phyloP scores from a whole-genome alignment of 306 rosid genomes.

The Lupinus albus region DNA sequence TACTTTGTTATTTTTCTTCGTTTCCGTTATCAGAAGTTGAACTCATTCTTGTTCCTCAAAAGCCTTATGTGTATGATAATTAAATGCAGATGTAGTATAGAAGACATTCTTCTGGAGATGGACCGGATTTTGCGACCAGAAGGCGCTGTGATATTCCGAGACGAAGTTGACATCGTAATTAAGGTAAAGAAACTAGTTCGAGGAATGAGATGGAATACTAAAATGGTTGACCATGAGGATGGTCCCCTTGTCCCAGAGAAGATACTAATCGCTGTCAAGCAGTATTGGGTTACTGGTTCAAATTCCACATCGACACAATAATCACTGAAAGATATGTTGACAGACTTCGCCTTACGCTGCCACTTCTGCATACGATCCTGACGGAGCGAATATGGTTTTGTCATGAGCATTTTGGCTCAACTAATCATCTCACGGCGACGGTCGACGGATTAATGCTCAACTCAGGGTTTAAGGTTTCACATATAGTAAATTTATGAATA shows the following conservation, averaged over 20 bases:
- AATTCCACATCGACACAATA: slow-evolving; percentile 68
- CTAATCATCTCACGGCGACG: slow-evolving; percentile 23
- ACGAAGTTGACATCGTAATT: slow-evolving; percentile 69
- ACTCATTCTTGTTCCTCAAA: slow-evolving; percentile 32
- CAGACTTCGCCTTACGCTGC: slow-evolving; percentile 35
- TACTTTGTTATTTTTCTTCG: background rate
- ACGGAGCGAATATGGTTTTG: slow-evolving; percentile 40
- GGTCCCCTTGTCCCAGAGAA: slow-evolving; percentile 94
- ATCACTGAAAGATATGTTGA: slow-evolving; percentile 26
- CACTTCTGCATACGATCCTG: slow-evolving; percentile 37
- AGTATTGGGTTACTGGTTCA: slow-evolving; percentile 80
- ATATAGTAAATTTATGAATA: slow-evolving; percentile 30
- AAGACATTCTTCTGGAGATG: slow-evolving; percentile 95
- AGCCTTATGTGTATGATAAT: slow-evolving; percentile 17
- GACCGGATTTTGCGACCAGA: slow-evolving; percentile 90
- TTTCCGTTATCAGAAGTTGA: background rate
- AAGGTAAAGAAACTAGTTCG: slow-evolving; percentile 76
- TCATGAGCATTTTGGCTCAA: slow-evolving; percentile 45
- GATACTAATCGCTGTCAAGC: slow-evolving; percentile 88
- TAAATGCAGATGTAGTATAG: slow-evolving; percentile 69
- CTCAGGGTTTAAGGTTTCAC: slow-evolving; percentile 23
- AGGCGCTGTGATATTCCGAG: slow-evolving; percentile 90
- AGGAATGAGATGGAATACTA: slow-evolving; percentile 92
- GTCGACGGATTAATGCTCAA: slow-evolving; percentile 27
- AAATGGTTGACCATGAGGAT: slow-evolving; percentile 95